Conservation (phyloP, 2,329 filamentous ascomycete species). For the Cadophora luteo-olivacea region DNA sequence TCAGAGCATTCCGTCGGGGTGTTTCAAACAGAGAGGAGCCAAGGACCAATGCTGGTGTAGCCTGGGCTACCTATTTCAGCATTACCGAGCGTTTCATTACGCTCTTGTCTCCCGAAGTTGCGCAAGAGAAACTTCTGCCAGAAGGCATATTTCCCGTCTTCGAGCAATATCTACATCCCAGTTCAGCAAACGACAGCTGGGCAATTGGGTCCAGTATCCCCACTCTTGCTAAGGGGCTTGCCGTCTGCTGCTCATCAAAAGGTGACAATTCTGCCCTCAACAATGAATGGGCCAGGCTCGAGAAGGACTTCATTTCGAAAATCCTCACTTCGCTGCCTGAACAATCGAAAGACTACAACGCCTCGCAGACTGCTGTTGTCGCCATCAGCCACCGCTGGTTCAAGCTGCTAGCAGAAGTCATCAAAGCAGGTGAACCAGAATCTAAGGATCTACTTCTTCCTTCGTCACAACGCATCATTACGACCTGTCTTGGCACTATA, state of each 20-base stretch:
- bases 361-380: slow-evolving; percentile 72
- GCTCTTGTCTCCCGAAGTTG: slow-evolving; percentile 54
- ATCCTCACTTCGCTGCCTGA: slow-evolving; percentile 81
- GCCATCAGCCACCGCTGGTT: slow-evolving; percentile 74
- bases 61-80: slow-evolving; percentile 79
- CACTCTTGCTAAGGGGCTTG: slow-evolving; percentile 52
- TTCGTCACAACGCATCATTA: slow-evolving; percentile 36
- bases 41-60: slow-evolving; percentile 67
- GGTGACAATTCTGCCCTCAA: slow-evolving; percentile 56
- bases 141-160: slow-evolving; percentile 61
- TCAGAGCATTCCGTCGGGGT: slow-evolving; percentile 73
- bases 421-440: slow-evolving; percentile 40
- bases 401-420: slow-evolving; percentile 44
- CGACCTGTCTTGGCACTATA: slow-evolving; percentile 54
- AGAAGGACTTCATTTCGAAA: slow-evolving; percentile 64
- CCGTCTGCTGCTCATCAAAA: slow-evolving; percentile 51
- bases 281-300: slow-evolving; percentile 68
- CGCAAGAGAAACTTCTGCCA: slow-evolving; percentile 52
- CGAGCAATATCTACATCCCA: slow-evolving; percentile 56
- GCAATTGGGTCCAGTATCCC: slow-evolving; percentile 29
- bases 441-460: slow-evolving; percentile 25
- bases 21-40: slow-evolving; percentile 78
- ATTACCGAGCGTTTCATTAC: slow-evolving; percentile 61
- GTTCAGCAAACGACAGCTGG: slow-evolving; percentile 33
- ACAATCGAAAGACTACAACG: slow-evolving; percentile 76